Evolutionary conservation across 1,139 yeast genomes (phyloP).

Genomic region (Hanseniaspora gamundiae): DNA sequence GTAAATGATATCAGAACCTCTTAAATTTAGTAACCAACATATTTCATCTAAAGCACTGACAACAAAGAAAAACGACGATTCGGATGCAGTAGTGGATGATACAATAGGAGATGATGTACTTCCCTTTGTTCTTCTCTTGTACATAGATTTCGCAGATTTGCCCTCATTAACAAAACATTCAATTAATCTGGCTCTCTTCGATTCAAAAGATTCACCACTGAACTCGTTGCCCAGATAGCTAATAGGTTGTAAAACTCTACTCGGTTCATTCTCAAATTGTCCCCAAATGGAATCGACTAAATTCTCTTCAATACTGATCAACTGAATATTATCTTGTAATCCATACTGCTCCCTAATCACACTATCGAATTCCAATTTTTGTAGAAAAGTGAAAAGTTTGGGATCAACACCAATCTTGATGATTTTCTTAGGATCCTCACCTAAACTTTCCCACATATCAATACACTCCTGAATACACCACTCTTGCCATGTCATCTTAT

Average conservation of each 20-base stretch:
- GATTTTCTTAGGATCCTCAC: constrained; percentile 12
- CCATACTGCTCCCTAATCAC: constrained; percentile 23
- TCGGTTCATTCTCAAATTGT: constrained; percentile 37
- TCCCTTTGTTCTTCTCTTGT: background rate
- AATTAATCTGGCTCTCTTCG: constrained; percentile 28
- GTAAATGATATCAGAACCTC: constrained; percentile 77
- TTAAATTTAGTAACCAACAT: constrained; percentile 82
- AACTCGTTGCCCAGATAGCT: constrained; percentile 31
- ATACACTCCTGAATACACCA: constrained; percentile 63
- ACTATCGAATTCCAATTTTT: constrained; percentile 27
- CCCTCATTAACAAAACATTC: constrained; percentile 20
- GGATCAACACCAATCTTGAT: constrained; percentile 44
- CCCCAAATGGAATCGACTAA: constrained; percentile 72
- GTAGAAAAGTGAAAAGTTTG: constrained; percentile 45
- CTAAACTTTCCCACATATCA: constrained; percentile 36
- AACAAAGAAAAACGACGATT: constrained; percentile 20
- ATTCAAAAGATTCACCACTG: constrained; percentile 36
- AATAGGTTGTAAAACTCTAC: constrained; percentile 32
- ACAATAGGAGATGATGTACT: background rate
- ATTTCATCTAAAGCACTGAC: constrained; percentile 77
- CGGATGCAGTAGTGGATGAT: constrained; percentile 8
- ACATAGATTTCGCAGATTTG: constrained; percentile 23
- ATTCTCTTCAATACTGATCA: constrained; percentile 57
- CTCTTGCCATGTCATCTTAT: constrained; percentile 76
- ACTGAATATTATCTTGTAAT: constrained; percentile 35